A percentile compares a stretch with the other conserved stretches of the same genome.
Evolutionary conservation across 2,329 filamentous ascomycete genomes (phyloP).

Genomic region (Pseudonectria buxi): DNA sequence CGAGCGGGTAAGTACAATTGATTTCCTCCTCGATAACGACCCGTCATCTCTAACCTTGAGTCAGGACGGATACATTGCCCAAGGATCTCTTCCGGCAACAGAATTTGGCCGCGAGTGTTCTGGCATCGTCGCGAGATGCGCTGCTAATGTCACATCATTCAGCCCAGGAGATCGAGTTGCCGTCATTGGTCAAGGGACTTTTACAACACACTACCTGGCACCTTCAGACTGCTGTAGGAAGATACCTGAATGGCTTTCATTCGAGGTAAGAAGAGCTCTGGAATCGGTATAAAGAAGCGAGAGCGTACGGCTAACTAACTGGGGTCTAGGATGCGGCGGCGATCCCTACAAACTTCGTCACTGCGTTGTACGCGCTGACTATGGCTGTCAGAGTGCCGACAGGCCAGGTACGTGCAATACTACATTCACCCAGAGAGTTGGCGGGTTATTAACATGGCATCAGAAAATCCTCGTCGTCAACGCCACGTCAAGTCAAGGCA

Average conservation of each 20-base stretch:
- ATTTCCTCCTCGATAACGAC: neutral
- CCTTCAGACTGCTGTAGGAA: slow-evolving; percentile 11
- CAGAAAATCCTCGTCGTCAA: slow-evolving; percentile 17
- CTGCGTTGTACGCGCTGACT: slow-evolving; percentile 13
- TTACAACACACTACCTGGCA: slow-evolving; percentile 13
- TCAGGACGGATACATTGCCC: slow-evolving; percentile 12
- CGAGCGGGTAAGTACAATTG: slow-evolving; percentile 10
- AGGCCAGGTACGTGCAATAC: slow-evolving; percentile 12
- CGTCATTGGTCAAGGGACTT: slow-evolving; percentile 16
- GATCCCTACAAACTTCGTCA: slow-evolving; percentile 13
- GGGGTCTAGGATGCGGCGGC: slow-evolving; percentile 10
- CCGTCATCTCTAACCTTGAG: slow-evolving; percentile 7
- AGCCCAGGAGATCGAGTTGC: slow-evolving; percentile 13
- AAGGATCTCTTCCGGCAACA: slow-evolving; percentile 13
- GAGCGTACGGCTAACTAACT: slow-evolving; percentile 2
- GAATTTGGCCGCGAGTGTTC: slow-evolving; percentile 17
- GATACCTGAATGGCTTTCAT: slow-evolving; percentile 17
- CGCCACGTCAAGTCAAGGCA: slow-evolving; percentile 12
- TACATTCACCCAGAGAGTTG: neutral
- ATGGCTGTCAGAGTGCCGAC: slow-evolving; percentile 5
- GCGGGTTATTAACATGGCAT: neutral
- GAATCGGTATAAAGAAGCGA: neutral
- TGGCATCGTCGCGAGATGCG: slow-evolving; percentile 10
- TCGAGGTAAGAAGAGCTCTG: slow-evolving; percentile 9
- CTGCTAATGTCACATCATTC: slow-evolving; percentile 8